These are phyloP conservation scores for Panus rudis DNA, from an alignment of 768 basidiomycete species.

Conservation along the genomic window DNA sequence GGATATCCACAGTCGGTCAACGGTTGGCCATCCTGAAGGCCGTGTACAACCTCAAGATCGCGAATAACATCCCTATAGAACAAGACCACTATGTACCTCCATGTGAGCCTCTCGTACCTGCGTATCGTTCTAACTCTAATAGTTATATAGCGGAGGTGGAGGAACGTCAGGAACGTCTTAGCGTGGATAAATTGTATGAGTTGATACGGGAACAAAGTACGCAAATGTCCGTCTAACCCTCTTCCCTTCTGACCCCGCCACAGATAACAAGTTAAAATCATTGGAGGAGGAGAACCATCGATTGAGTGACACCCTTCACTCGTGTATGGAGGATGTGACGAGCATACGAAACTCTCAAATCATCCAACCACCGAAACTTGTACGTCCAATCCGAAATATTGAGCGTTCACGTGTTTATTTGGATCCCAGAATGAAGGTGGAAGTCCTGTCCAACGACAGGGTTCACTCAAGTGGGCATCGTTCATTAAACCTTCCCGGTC, in stretches of 20 bases:
- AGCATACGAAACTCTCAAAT: conserved; percentile 25
- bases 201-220: conserved; percentile 72
- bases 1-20: conserved; percentile 87
- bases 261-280: conserved; percentile 60
- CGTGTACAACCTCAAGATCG: conserved; percentile 84
- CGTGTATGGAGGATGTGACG: conserved; percentile 60
- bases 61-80: conserved; percentile 76
- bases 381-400: conserved; percentile 3
- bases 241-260: background rate
- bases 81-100: conserved; percentile 83
- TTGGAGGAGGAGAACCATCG: conserved; percentile 77
- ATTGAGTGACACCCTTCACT: conserved; percentile 53
- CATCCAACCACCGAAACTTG: too few species aligned
- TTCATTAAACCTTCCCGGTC: conserved; percentile 73
- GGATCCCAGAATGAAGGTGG: conserved; percentile 24
- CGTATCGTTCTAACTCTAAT: background rate
- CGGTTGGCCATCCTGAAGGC: conserved; percentile 87
- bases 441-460: conserved; percentile 56
- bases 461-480: conserved; percentile 86
- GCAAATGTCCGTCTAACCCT: conserved; percentile 3
- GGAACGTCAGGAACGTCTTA: conserved; percentile 45
- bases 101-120: conserved; percentile 45
- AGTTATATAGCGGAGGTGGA: conserved; percentile 45
- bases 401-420: conserved; percentile 24
- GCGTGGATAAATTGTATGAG: conserved; percentile 59